phyloP scores from a whole-genome alignment of 228 moss, liverwort and hornwort species.

The Sphagnum magellanicum region DNA sequence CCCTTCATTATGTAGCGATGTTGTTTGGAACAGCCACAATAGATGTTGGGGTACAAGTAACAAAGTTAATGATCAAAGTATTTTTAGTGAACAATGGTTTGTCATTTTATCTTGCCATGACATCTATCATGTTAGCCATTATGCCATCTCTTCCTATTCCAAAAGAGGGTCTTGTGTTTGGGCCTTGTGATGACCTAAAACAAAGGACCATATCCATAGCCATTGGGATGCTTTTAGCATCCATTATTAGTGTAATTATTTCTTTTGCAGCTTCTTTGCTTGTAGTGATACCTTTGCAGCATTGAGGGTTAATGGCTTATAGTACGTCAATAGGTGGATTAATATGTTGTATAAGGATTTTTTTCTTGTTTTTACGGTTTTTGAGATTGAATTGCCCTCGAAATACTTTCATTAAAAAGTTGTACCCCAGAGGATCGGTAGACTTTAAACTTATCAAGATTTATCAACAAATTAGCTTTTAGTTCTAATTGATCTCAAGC shows the following conservation, averaged over 20 bases:
- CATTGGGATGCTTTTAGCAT: neutral
- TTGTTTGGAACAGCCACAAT: neutral
- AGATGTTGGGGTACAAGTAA: neutral
- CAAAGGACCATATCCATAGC: neutral
- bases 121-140: constrained; percentile 15
- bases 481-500: too few relatives aligned
- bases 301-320: neutral
- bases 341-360: neutral
- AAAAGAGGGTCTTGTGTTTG: neutral
- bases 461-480: too few relatives aligned
- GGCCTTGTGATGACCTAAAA: too few relatives aligned
- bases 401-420: neutral
- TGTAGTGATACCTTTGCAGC: neutral
- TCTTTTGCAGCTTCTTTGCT: constrained; percentile 13
- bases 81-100: constrained; percentile 16
- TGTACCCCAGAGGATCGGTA: neutral
- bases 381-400: neutral
- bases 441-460: neutral
- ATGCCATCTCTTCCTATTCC: constrained; percentile 11
- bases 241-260: constrained; percentile 9
- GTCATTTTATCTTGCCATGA: constrained; percentile 20
- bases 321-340: neutral
- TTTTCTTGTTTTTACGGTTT: neutral
- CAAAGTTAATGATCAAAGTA: neutral
- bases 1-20: neutral